Evolutionary conservation across 2,329 filamentous ascomycete species (phyloP), one percentile per base, ranked within the genome.

Genomic region (Pyrenochaeta sp.): DNA sequence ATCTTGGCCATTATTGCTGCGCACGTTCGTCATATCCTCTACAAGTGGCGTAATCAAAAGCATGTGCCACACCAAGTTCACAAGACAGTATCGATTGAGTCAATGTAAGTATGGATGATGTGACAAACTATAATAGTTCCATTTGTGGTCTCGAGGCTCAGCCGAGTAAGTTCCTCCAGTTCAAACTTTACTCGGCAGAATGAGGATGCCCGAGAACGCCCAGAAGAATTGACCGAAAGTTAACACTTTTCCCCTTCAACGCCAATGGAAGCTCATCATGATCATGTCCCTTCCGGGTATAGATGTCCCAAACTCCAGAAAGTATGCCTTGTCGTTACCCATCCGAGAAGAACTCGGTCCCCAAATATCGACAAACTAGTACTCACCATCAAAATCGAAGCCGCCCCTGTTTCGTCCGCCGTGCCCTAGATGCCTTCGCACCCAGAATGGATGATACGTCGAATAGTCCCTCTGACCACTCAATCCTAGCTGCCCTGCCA

Each of bases 401-500:
- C 31, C 40, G 7, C 46, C 31, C 20, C 45, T 17, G 6, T 51
- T 48, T 30, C 53, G 27, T 21, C 54, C 39, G 31, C 49, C 29
- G 20, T 48, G 17, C 14, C 54, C 59, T 7, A 61, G 6, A 12
- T 61, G 64, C 3, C 33, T 49, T 23, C 55, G 54, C 6, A 63
- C 67, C 70, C 68, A 73, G 15, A 58, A 63, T 14, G 43, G 60
- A 21, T 71, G 61, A 30, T 73, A 72, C 0, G 60, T 58, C 18
- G 68, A 69, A 32, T 68, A 66, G 42, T 73, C 69, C 76, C 85
- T 75, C n/a, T 68, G 53, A 0, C 70, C 70, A 54, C 81, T 84
- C 56, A 88, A 78, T 1, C 86, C 86, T n/a, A 88, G 74, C 66
- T 87, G 82, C 17, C 79, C 72, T 1, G 84, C 85, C 2, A 89